These are phyloP conservation scores for Cryoendolithus antarcticus DNA, from an alignment of 2,329 filamentous ascomycete genomes.

Conservation along the genomic window DNA sequence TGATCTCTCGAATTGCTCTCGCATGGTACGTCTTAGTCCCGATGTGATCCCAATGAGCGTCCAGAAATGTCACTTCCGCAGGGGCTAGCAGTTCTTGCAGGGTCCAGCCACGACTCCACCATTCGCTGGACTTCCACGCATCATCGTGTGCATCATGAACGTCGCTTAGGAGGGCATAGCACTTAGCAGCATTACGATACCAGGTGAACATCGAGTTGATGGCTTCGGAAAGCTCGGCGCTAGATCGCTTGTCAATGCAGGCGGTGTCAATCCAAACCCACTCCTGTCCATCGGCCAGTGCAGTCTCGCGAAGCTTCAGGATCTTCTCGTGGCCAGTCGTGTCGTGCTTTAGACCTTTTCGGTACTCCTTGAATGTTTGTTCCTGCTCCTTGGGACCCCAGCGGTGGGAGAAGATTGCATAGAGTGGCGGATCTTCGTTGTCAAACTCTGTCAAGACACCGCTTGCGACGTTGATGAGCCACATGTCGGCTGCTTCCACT, in stretches of 20 bases:
- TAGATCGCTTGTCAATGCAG: constrained; percentile 13
- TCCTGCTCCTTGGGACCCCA: constrained; percentile 11
- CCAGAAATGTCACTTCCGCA: constrained; percentile 6
- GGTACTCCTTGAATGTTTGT: constrained; percentile 13
- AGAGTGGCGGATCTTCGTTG: constrained; percentile 11
- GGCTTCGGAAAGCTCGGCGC: constrained; percentile 11
- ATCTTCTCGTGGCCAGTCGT: constrained; percentile 15
- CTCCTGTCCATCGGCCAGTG: constrained; percentile 9
- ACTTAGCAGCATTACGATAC: constrained; percentile 9
- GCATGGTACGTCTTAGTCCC: constrained; percentile 5
- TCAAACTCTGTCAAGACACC: constrained; percentile 8
- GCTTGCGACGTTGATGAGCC: constrained; percentile 7
- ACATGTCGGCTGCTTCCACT: constrained; percentile 4
- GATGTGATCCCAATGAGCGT: constrained; percentile 2
- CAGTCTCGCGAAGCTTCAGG: constrained; percentile 9
- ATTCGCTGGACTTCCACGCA: not conserved
- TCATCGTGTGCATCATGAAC: constrained; percentile 1
- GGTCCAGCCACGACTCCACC: constrained; percentile 7
- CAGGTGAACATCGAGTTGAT: constrained; percentile 14
- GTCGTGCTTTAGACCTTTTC: not conserved
- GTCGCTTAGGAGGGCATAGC: constrained; percentile 11
- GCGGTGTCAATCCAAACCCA: constrained; percentile 14
- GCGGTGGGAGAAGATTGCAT: constrained; percentile 16
- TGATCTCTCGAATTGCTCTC: constrained; percentile 10
- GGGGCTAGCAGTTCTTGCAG: constrained; percentile 14